These are phyloP conservation scores for Mallotus nudiflorus DNA, from an alignment of 345 rosid genomes.

Conservation along the genomic window DNA sequence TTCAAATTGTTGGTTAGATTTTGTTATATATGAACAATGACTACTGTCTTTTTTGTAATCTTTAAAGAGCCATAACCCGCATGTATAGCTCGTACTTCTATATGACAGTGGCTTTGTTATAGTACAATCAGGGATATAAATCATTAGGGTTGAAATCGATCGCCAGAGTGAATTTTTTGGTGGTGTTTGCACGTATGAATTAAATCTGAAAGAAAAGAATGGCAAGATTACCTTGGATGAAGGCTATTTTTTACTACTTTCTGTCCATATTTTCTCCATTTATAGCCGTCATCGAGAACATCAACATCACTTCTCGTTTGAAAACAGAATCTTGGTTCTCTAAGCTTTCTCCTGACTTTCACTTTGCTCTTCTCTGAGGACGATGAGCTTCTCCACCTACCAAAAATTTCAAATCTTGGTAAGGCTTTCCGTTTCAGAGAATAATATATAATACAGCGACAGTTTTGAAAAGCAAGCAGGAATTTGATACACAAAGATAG, in stretches of 20 bases:
- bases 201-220: background rate
- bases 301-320: conserved; percentile 96
- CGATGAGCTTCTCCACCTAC: conserved; percentile 85
- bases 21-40: background rate
- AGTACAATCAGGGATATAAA: background rate
- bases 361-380: conserved; percentile 67
- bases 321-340: conserved; percentile 98
- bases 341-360: conserved; percentile 82
- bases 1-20: no score
- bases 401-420: conserved; percentile 12
- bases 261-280: conserved; percentile 99
- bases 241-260: conserved; percentile 97
- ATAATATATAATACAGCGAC: no score
- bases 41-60: background rate
- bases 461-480: background rate
- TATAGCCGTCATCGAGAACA: conserved; percentile 95
- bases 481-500: background rate
- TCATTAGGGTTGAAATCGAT: background rate
- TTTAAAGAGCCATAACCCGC: background rate
- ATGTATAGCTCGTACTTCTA: conserved; percentile 4
- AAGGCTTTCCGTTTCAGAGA: background rate
- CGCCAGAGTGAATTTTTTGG: no score
- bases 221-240: conserved; percentile 74
- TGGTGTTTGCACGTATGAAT: background rate
- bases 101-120: background rate